These are phyloP conservation scores for Boechera stricta DNA, from an alignment of 345 rosid genomes.

Conservation along the genomic window DNA sequence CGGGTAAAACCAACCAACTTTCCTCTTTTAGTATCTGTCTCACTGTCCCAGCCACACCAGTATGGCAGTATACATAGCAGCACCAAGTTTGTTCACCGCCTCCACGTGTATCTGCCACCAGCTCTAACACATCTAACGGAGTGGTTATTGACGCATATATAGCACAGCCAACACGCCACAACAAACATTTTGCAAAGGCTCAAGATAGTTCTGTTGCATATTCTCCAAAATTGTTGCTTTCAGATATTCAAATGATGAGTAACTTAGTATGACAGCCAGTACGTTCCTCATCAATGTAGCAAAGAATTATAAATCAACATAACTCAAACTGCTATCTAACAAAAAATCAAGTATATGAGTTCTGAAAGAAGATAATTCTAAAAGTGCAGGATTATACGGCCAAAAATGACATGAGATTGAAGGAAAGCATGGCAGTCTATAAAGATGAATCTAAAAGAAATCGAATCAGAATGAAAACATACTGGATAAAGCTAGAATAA, in stretches of 20 bases:
- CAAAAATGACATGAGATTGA: neutral
- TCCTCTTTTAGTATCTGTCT: constrained; percentile 85
- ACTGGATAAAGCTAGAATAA: neutral
- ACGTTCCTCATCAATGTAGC: constrained; percentile 86
- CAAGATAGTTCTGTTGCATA: constrained; percentile 65
- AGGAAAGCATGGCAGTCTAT: neutral
- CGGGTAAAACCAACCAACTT: constrained; percentile 83
- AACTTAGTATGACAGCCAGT: constrained; percentile 91
- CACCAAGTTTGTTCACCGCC: constrained; percentile 53
- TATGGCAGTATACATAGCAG: constrained; percentile 51
- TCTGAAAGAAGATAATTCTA: too few relatives aligned
- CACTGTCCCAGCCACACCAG: constrained; percentile 65
- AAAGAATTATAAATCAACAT: too few relatives aligned
- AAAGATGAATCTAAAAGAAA: neutral
- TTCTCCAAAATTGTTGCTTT: constrained; percentile 75
- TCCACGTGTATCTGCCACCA: constrained; percentile 75
- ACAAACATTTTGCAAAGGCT: constrained; percentile 81
- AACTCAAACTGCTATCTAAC: too few relatives aligned
- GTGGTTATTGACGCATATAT: constrained; percentile 86
- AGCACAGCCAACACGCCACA: constrained; percentile 90
- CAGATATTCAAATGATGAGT: constrained; percentile 83
- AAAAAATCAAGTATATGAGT: too few relatives aligned
- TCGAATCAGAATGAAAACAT: neutral
- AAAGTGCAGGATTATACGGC: too few relatives aligned
- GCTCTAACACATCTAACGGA: constrained; percentile 85